Conservation (phyloP, 306 rosid species). For the Astragalus glycyphyllos region DNA sequence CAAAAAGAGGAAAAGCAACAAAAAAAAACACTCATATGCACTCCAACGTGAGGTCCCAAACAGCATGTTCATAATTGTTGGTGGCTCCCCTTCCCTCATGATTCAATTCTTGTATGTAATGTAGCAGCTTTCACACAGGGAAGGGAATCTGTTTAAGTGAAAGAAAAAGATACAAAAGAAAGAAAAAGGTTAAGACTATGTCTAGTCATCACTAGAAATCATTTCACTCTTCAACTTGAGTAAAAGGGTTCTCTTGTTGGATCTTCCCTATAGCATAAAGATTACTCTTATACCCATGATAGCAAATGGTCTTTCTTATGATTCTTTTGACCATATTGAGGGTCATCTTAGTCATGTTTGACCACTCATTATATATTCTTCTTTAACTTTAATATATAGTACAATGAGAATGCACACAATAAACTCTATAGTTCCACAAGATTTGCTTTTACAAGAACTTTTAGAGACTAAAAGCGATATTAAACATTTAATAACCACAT, state of each 20-base stretch:
- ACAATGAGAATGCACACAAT: constrained; percentile 14
- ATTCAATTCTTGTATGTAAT: constrained; percentile 45
- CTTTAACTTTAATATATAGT: constrained; percentile 20
- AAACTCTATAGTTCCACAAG: constrained; percentile 20
- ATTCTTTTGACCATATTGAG: constrained; percentile 52
- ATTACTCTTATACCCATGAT: constrained; percentile 30
- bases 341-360: constrained; percentile 48
- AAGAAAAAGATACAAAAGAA: constrained; percentile 19
- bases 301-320: constrained; percentile 38
- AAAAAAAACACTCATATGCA: constrained; percentile 53
- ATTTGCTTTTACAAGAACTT: constrained; percentile 39
- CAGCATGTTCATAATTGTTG: constrained; percentile 58
- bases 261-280: constrained; percentile 50
- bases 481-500: not conserved
- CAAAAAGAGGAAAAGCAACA: constrained; percentile 50
- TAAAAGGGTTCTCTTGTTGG: constrained; percentile 65
- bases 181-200: constrained; percentile 38
- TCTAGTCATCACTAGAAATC: constrained; percentile 34
- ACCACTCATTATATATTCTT: constrained; percentile 34
- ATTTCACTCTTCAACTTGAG: constrained; percentile 36
- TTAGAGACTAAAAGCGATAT: constrained; percentile 39
- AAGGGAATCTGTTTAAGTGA: constrained; percentile 29
- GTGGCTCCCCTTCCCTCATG: constrained; percentile 74
- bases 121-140: constrained; percentile 40
- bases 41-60: constrained; percentile 53